Percentiles rank a stretch among this genome's conserved stretches.
Evolutionary conservation across 1,284 basidiomycete genomes (phyloP).

Genomic region (Veloboletus limbatus): DNA sequence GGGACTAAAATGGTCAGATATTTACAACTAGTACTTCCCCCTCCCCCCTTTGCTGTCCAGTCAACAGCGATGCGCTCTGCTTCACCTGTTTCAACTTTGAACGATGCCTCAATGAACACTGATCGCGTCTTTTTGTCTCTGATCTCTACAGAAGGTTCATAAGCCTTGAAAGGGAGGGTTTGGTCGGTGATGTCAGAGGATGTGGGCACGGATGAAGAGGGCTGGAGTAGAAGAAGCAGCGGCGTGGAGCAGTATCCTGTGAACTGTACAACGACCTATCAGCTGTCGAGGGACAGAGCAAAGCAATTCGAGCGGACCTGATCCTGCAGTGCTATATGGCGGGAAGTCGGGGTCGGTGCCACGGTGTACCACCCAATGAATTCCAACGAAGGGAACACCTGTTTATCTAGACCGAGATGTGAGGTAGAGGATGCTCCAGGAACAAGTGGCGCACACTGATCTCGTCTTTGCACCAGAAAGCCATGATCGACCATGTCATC

Average conservation of each 20-base stretch:
- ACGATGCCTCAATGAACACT: conserved; percentile 80
- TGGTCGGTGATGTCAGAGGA: conserved; percentile 59
- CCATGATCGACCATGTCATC: conserved; percentile 68
- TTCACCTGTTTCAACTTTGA: conserved; percentile 94
- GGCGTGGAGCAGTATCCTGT: conserved; percentile 72
- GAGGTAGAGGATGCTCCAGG: conserved; percentile 7
- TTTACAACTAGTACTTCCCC: conserved; percentile 76
- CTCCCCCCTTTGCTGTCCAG: conserved; percentile 89
- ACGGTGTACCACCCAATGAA: conserved; percentile 98
- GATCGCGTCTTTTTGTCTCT: conserved; percentile 72
- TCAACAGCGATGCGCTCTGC: conserved; percentile 98
- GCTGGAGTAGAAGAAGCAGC: conserved; percentile 70
- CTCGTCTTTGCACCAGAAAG: conserved; percentile 79
- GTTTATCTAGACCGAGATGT: conserved; percentile 68
- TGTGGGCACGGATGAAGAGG: conserved; percentile 47
- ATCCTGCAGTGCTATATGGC: conserved; percentile 81
- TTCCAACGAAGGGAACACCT: conserved; percentile 95
- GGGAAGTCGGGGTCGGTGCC: conserved; percentile 63
- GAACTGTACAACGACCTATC: conserved; percentile 45
- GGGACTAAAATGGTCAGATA: conserved; percentile 14
- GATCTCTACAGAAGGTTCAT: conserved; percentile 84
- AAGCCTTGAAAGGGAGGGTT: conserved; percentile 83
- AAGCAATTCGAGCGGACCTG: conserved; percentile 51
- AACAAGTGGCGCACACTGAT: conserved; percentile 71
- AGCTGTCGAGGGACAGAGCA: not conserved